These are phyloP conservation scores for Penicillium nucicola DNA, from an alignment of 495 filamentous ascomycete genomes.

Conservation along the genomic window DNA sequence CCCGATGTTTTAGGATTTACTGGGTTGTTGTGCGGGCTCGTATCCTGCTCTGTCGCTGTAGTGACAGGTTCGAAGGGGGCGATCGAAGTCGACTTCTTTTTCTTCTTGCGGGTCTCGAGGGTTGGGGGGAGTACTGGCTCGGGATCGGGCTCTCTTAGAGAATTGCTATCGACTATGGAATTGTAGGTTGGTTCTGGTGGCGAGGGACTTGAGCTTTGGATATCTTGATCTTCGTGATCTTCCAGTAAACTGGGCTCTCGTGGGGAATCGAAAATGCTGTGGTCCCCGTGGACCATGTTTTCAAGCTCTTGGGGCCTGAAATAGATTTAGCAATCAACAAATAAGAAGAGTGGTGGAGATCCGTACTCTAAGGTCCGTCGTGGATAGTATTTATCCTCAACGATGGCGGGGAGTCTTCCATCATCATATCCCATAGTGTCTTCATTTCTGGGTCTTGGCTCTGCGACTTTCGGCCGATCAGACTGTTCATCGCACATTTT, in stretches of 20 bases:
- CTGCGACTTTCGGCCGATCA: constrained; percentile 17
- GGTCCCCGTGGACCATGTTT: constrained; percentile 44
- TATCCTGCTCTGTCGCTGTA: background rate
- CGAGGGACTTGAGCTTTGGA: constrained; percentile 51
- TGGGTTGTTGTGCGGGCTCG: background rate
- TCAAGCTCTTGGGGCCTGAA: constrained; percentile 42
- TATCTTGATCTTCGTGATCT: constrained; percentile 52
- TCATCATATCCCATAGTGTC: constrained; percentile 36
- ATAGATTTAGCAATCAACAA: constrained; percentile 10
- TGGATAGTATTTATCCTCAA: constrained; percentile 77
- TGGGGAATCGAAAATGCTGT: constrained; percentile 54
- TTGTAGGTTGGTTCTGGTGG: constrained; percentile 5
- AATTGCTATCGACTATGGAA: background rate
- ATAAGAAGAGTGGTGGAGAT: background rate
- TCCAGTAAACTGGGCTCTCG: constrained; percentile 62
- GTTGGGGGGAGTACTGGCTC: constrained; percentile 28
- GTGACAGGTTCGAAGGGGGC: background rate
- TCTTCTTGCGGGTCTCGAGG: constrained; percentile 37
- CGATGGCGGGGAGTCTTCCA: constrained; percentile 73
- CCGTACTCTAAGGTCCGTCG: constrained; percentile 72
- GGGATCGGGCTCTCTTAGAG: constrained; percentile 2
- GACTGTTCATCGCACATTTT: constrained; percentile 14
- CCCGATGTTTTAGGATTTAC: constrained; percentile 38
- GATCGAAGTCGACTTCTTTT: constrained; percentile 31
- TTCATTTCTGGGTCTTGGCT: constrained; percentile 14